Percentiles rank a stretch among this genome's conserved stretches.
Conservation (phyloP, 192 early-diverging fungal species). For the Nowakowskiella sp. region DNA sequence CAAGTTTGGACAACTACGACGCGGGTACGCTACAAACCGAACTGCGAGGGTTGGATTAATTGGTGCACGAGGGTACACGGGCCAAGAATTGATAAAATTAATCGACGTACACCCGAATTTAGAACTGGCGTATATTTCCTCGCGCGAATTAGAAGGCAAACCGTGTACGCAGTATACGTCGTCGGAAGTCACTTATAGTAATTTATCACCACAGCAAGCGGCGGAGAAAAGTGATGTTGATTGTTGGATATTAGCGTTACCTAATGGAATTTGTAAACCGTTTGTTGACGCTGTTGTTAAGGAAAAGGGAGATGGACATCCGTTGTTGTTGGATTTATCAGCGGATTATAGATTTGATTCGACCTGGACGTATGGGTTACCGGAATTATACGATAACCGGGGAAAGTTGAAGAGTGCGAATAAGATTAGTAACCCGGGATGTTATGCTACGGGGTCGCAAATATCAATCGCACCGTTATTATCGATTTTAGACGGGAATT, state of each 20-base stretch:
- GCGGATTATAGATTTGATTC: constrained; percentile 86
- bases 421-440: constrained; percentile 89
- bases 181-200: constrained; percentile 62
- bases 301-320: constrained; percentile 38
- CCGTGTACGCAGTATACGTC: constrained; percentile 71
- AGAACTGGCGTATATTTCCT: constrained; percentile 82
- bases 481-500: constrained; percentile 26
- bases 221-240: constrained; percentile 71
- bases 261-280: constrained; percentile 88
- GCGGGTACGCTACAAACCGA: neutral
- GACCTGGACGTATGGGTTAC: constrained; percentile 80
- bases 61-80: constrained; percentile 96
- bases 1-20: neutral
- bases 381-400: constrained; percentile 57
- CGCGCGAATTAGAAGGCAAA: constrained; percentile 89
- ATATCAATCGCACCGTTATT: constrained; percentile 79
- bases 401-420: constrained; percentile 46
- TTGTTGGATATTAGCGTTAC: constrained; percentile 94
- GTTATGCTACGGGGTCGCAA: constrained; percentile 97
- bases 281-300: constrained; percentile 78
- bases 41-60: constrained; percentile 73
- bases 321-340: constrained; percentile 78
- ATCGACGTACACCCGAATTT: constrained; percentile 79
- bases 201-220: constrained; percentile 62
- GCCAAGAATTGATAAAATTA: constrained; percentile 86